Percentiles rank a stretch among this genome's conserved stretches.
These are phyloP conservation scores for Pseudonitzschia multistriata DNA, from an alignment of 108 stramenopile genomes.

Conservation along the genomic window DNA sequence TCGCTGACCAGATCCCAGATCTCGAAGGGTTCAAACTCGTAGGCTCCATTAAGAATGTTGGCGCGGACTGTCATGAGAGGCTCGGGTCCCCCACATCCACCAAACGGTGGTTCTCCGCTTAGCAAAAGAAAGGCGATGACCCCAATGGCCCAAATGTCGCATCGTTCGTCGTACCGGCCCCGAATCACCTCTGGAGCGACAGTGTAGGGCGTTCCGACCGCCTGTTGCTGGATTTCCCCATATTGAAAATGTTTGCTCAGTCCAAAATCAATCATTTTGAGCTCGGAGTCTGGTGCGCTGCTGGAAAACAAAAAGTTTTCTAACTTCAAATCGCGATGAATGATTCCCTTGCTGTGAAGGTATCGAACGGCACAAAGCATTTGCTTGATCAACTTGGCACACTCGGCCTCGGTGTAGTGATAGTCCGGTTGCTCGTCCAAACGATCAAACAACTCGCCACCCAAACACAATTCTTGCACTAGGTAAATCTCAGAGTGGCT, in stretches of 20 bases:
- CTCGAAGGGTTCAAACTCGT: slow-evolving; percentile 74
- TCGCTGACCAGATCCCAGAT: slow-evolving; percentile 69
- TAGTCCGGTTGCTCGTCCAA: slow-evolving; percentile 88
- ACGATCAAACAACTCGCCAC: slow-evolving; percentile 94
- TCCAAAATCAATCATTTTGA: slow-evolving; percentile 99
- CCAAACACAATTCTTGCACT: slow-evolving; percentile 93
- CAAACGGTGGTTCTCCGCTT: slow-evolving; percentile 85
- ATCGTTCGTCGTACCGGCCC: slow-evolving; percentile 82
- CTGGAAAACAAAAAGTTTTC: slow-evolving; percentile 86
- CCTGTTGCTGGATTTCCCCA: slow-evolving; percentile 82
- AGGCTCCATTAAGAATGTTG: slow-evolving; percentile 65
- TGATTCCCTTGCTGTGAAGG: slow-evolving; percentile 89
- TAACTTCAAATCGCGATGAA: slow-evolving; percentile 88
- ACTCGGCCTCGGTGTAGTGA: slow-evolving; percentile 91
- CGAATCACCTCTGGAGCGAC: slow-evolving; percentile 88
- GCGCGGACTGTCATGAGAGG: slow-evolving; percentile 74
- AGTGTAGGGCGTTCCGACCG: slow-evolving; percentile 88
- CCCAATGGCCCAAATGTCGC: slow-evolving; percentile 87
- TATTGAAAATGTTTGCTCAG: slow-evolving; percentile 88
- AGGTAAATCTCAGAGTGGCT: slow-evolving; percentile 82
- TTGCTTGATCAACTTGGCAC: slow-evolving; percentile 83
- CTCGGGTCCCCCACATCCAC: slow-evolving; percentile 82
- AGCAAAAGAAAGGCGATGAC: slow-evolving; percentile 83
- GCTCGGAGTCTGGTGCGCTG: slow-evolving; percentile 53
- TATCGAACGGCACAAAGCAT: slow-evolving; percentile 91